Base-by-base conservation (phyloP, 2,329 filamentous ascomycete genomes). In the Colletotrichum kahawae region DNA sequence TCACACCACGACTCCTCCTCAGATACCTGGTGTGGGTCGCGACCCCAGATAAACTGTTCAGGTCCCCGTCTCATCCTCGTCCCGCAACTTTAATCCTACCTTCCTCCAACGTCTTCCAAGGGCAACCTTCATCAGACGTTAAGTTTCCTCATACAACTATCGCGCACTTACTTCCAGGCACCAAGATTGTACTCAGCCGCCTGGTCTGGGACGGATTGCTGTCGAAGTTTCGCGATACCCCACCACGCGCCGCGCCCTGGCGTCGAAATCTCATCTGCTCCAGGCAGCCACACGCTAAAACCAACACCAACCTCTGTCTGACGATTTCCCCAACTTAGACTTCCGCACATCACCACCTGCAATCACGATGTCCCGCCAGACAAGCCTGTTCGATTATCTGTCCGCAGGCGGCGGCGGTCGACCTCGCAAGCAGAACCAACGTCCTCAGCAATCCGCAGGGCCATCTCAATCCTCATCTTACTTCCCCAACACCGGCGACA, bases 371-470 rank as follows among this genome's bases (percentile, higher is more conserved):
- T 70, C 68, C 43, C 57, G 33, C 31, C 68, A 70, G 27, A 65
- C 68, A 27, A 70, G 68, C 59, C 13, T 69, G 2, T 51, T 60
- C 56, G 67, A 69, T 51, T 69, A 48, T 34, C 14, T 27, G 24
- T 62, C 60, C 36, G 60, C 56, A 18, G 67, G 36, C 36, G 56
- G 67, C 56, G 34, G 34, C 24, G 16, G n/a, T 33, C 56, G 56
- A 2, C 67, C 67, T 48, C 54, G 56, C 54, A 38, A 33, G 43
- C 16, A 29, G 59, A 70, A 60, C 60, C 79, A 67, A 63, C 72
- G 67, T 24, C 48, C 62, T 66, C 70, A 62, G 31, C 73, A 72
- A 62, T 70, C 78, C 14, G 72, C 59, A 9, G 8, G 21, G 1
- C 31, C 48, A 3, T 57, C 65, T 7, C 65, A 38, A 1, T 27